Evolutionary conservation across 306 rosid species (phyloP).

Genomic region (Rubus parviflorus): DNA sequence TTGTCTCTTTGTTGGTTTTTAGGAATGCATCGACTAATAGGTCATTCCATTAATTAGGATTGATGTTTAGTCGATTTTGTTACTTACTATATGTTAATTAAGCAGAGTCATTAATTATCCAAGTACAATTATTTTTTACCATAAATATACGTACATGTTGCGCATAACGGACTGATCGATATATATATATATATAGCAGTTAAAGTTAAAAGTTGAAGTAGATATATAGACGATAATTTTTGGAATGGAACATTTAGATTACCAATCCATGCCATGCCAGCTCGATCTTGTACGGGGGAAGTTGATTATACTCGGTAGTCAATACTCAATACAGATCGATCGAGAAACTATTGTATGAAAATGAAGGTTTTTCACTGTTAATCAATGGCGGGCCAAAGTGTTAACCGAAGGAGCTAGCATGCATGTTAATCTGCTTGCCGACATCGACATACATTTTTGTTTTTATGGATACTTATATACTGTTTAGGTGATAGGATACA

Average conservation of each 20-base stretch:
- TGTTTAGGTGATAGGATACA: not conserved
- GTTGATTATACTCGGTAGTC: not conserved
- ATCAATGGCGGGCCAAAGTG: too few species aligned
- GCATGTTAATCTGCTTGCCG: constrained; percentile 14
- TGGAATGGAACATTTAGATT: not conserved
- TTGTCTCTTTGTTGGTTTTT: too few species aligned
- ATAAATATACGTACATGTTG: not conserved
- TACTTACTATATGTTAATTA: not conserved
- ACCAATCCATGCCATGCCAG: not conserved
- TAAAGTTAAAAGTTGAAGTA: not conserved
- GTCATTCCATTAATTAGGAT: not conserved
- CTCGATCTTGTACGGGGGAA: not conserved
- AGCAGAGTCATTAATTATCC: not conserved
- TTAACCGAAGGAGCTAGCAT: not conserved
- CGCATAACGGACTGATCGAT: too few species aligned
- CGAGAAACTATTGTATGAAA: not conserved
- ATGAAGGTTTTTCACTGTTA: not conserved
- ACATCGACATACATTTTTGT: constrained; percentile 11
- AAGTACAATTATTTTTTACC: not conserved
- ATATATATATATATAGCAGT: too few species aligned
- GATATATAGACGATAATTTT: not conserved
- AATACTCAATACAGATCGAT: not conserved
- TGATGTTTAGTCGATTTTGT: not conserved
- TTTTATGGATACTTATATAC: not conserved
- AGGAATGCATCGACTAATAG: not conserved